Conservation (phyloP, 345 rosid genomes). For the Sonneratia caseolaris region DNA sequence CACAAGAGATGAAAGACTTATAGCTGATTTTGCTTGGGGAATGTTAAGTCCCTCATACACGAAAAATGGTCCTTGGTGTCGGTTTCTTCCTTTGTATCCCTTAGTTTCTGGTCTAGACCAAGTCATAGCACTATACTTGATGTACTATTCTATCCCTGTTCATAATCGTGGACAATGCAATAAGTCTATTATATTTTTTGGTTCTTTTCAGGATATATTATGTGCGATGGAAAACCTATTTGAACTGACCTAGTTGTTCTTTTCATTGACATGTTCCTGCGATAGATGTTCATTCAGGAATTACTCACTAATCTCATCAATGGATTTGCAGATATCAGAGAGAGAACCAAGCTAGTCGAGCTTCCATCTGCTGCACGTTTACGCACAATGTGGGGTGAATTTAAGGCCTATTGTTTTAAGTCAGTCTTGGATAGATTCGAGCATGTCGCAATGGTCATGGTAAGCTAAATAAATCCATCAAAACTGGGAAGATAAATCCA, state of each 20-base stretch:
- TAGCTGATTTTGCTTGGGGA: neutral
- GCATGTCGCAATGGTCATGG: slow-evolving; percentile 99
- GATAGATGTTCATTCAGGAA: neutral
- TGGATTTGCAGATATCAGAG: slow-evolving; percentile 56
- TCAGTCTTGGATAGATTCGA: slow-evolving; percentile 83
- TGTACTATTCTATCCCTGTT: neutral
- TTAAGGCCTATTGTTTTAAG: slow-evolving; percentile 63
- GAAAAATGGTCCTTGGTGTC: neutral
- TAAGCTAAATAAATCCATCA: slow-evolving; percentile 19
- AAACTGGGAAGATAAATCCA: neutral
- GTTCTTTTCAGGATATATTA: too few relatives aligned
- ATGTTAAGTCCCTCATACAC: neutral
- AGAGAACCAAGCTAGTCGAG: slow-evolving; percentile 70
- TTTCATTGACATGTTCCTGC: neutral
- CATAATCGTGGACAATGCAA: neutral
- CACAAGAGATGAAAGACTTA: neutral
- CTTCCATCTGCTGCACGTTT: slow-evolving; percentile 64
- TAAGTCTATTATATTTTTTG: too few relatives aligned
- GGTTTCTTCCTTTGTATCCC: neutral
- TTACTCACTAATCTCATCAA: neutral
- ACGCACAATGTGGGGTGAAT: slow-evolving; percentile 94
- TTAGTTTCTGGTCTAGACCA: too few relatives aligned
- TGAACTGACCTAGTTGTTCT: too few relatives aligned
- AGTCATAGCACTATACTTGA: too few relatives aligned
- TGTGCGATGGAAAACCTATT: neutral